Base-by-base conservation (phyloP, 768 basidiomycete species). In the Boletus rex-veris region DNA sequence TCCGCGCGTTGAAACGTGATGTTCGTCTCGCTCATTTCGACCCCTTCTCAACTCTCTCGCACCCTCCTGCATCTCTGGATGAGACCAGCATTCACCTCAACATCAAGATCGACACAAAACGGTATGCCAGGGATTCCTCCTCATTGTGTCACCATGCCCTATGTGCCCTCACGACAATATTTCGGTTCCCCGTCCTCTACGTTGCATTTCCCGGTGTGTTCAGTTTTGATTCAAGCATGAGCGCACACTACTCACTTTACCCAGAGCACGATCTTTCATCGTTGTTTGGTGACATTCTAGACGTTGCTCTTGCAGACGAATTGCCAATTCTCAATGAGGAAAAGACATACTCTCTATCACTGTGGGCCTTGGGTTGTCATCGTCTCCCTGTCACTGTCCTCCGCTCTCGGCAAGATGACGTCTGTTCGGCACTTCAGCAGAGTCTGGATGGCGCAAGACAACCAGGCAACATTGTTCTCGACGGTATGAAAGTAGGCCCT, bases 131-230 rank as follows among this genome's bases (percentile, higher is more conserved):
- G 41, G 75, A 81, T 54, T 58, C 74, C 16, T 74, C 75, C 10
- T 65, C 64, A 3, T 62, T 87, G n/a, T 82, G 78, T 54, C 78
- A 81, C 28, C 69, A 78, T 55, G 80, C 83, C 4, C 70, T 88
- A 28, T 74, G 77, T 55, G 65, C 80, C 45, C 57, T 81, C 38
- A 76, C 81, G 5, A 74, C 75, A 47, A 71, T 87, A 50, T 76
- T 85, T 58, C 71, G 70, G n/a, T 76, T 80, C 54, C 72, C 72
- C 16, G 58, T 68, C 18, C 58, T 86, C 53, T 71, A 75, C 68
- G 60, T 69, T 12, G 62, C 75, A 43, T 82, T 87, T 59, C 53
- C 76, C 14, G 67, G 86, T 88, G 59, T 38, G 81, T 73, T n/a
- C 21, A 18, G 2, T 45, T 40, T 24, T 15, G 11, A 15, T 48